Conservation (phyloP, 177 flowering plant genomes). For the Tripterygium wilfordii region DNA sequence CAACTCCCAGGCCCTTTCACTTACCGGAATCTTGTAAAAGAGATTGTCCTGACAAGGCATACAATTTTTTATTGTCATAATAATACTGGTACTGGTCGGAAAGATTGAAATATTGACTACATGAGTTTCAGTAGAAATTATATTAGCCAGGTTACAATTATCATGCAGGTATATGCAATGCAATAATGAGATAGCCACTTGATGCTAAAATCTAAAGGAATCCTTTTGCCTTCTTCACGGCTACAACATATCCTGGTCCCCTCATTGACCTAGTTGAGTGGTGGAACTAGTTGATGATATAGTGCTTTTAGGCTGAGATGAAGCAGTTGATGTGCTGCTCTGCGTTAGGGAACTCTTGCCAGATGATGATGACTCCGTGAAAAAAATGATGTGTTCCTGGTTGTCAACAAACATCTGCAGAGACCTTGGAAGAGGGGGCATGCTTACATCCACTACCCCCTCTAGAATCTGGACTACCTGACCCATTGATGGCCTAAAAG, state of each 20-base stretch:
- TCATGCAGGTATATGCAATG: too few relatives aligned
- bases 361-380: too few relatives aligned
- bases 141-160: not conserved
- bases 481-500: conserved; percentile 54
- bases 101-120: conserved; percentile 18
- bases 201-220: not conserved
- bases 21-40: conserved; percentile 87
- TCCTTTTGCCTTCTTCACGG: too few relatives aligned
- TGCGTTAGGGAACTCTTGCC: too few relatives aligned
- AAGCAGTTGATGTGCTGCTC: too few relatives aligned
- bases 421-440: conserved; percentile 38
- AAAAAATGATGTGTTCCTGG: too few relatives aligned
- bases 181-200: not conserved
- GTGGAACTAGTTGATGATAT: too few relatives aligned
- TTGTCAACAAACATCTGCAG: conserved; percentile 28
- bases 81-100: too few relatives aligned
- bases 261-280: too few relatives aligned
- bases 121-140: too few relatives aligned
- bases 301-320: too few relatives aligned
- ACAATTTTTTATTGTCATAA: conserved; percentile 86
- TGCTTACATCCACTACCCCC: conserved; percentile 36
- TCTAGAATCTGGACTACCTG: conserved; percentile 63
- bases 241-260: too few relatives aligned
- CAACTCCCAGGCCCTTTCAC: conserved; percentile 86
- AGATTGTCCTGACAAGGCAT: conserved; percentile 85